A percentile compares a stretch with the other conserved stretches of the same genome.
Conservation (phyloP, 441 rosid species). For the Rhodomyrtus psidioides region DNA sequence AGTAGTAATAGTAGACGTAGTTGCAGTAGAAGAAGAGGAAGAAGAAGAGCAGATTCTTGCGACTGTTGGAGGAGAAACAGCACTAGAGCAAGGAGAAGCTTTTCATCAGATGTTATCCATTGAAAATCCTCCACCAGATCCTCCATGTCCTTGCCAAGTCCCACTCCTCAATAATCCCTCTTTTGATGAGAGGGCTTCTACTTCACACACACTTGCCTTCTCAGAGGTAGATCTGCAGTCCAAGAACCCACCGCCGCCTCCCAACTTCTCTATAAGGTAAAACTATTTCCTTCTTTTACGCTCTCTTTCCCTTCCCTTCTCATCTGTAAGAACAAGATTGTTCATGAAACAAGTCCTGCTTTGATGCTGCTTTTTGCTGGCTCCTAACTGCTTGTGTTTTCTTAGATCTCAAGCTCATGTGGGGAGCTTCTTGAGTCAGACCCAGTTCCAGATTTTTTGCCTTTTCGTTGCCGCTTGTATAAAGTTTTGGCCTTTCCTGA, state of each 20-base stretch:
- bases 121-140: conserved; percentile 83
- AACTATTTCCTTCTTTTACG: background rate
- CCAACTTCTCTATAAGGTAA: conserved; percentile 91
- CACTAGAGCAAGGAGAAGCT: conserved; percentile 56
- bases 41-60: conserved; percentile 25
- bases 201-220: conserved; percentile 18
- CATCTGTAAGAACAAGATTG: conserved; percentile 1
- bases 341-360: background rate
- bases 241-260: conserved; percentile 24
- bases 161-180: conserved; percentile 35
- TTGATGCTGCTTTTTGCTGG: background rate
- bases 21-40: conserved; percentile 21
- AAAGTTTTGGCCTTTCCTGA: background rate
- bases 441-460: conserved; percentile 18
- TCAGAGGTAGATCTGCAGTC: conserved; percentile 46
- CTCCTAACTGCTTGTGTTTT: conserved; percentile 15
- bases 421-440: conserved; percentile 31
- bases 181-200: conserved; percentile 46
- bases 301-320: background rate
- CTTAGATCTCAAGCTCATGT: conserved; percentile 3
- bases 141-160: conserved; percentile 41
- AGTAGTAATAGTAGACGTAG: conserved; percentile 18
- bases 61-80: conserved; percentile 49
- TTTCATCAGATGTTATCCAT: conserved; percentile 91
- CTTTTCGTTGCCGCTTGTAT: background rate